A percentile compares a stretch with the other conserved stretches of the same genome.
phyloP scores from a whole-genome alignment of 2,329 filamentous ascomycete genomes.

The Aspergillus transmontanensis region DNA sequence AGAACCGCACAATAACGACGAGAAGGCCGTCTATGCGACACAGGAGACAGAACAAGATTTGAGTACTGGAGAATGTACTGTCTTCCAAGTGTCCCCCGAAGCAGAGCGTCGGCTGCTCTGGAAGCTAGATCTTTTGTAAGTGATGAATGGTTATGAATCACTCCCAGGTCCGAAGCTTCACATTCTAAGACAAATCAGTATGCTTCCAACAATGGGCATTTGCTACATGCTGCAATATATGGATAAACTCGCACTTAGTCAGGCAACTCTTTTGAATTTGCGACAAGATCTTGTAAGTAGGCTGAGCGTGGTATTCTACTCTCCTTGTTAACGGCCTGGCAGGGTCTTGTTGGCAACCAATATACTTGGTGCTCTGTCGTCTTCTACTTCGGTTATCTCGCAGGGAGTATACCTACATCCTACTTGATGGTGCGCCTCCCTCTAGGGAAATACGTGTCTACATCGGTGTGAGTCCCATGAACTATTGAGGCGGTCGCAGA shows the following conservation, averaged over 20 bases:
- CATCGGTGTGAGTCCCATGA: constrained; percentile 30
- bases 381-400: constrained; percentile 40
- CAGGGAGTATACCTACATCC: constrained; percentile 40
- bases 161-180: no score
- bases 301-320: neutral
- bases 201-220: constrained; percentile 32
- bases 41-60: no score
- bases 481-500: neutral
- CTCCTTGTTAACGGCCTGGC: no score
- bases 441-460: constrained; percentile 31
- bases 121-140: constrained; percentile 31
- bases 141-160: neutral
- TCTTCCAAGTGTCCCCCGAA: no score
- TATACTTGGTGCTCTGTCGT: constrained; percentile 36
- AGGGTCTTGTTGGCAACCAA: constrained; percentile 3
- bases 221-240: constrained; percentile 35
- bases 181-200: constrained; percentile 1
- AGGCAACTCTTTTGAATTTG: constrained; percentile 30
- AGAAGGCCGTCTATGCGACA: no score
- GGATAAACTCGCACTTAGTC: constrained; percentile 35
- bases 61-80: no score
- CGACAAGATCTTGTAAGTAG: constrained; percentile 24
- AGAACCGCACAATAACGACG: no score
- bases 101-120: no score
- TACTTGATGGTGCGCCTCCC: constrained; percentile 39